Conservation (phyloP, 495 filamentous ascomycete genomes). For the Podospora bellae-mahoneyi region DNA sequence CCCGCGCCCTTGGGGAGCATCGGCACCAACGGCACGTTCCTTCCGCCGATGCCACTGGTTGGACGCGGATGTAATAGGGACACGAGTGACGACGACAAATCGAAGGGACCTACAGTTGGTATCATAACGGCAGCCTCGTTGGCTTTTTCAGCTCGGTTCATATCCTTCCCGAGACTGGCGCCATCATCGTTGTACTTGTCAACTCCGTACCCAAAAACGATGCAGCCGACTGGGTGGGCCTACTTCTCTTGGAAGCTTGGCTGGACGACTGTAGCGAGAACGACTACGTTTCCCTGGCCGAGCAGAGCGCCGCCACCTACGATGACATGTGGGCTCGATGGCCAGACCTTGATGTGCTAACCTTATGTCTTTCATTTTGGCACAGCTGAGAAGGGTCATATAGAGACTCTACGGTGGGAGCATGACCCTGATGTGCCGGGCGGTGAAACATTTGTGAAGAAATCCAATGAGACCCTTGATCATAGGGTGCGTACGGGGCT, state of each 20-base stretch:
- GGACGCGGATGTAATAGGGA: background rate
- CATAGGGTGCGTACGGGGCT: too few species aligned
- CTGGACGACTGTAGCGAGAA: background rate
- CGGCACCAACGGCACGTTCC: background rate
- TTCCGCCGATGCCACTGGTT: background rate
- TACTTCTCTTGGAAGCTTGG: background rate
- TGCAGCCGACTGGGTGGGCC: background rate
- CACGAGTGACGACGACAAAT: background rate
- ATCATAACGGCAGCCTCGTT: background rate
- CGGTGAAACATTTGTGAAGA: background rate
- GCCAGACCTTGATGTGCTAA: background rate
- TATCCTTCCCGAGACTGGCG: background rate
- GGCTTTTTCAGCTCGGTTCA: background rate
- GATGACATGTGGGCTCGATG: background rate
- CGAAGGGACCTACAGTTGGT: background rate
- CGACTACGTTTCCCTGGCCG: background rate
- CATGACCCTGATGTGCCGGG: background rate
- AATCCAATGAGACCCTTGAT: too few species aligned
- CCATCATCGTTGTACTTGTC: background rate
- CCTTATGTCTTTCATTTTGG: background rate
- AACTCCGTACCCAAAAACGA: background rate
- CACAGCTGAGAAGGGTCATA: background rate
- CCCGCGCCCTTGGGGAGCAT: background rate
- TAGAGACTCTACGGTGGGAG: background rate
- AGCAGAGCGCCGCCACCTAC: background rate